Evolutionary conservation across 169 alveolate genomes (phyloP).

Genomic region (Neospora caninum): DNA sequence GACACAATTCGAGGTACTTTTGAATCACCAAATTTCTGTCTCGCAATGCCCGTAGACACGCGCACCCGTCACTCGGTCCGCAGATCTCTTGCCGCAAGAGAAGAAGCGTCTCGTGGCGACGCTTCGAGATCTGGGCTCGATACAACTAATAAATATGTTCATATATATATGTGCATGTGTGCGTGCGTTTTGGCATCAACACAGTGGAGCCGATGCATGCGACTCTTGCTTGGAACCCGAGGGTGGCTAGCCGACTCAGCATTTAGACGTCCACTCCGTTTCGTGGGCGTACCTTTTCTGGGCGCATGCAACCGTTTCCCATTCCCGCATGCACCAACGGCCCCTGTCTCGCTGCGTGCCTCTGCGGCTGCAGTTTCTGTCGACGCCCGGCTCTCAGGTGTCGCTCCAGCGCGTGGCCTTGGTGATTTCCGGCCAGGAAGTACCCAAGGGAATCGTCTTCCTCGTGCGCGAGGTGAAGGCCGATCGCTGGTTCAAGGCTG

Average conservation of each 20-base stretch:
- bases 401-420: constrained; percentile 63
- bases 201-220: too few relatives aligned
- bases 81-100: too few relatives aligned
- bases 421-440: constrained; percentile 46
- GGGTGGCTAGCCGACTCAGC: too few relatives aligned
- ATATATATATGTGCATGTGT: neutral
- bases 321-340: neutral
- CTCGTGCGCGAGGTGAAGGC: constrained; percentile 62
- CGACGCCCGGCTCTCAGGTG: constrained; percentile 41
- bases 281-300: too few relatives aligned
- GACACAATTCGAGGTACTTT: neutral
- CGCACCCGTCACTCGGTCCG: too few relatives aligned
- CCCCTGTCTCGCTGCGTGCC: neutral
- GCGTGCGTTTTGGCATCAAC: neutral
- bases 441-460: constrained; percentile 49
- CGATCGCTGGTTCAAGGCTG: constrained; percentile 57
- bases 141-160: neutral
- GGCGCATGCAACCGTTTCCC: neutral
- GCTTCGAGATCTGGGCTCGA: neutral
- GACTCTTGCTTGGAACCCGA: too few relatives aligned
- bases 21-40: too few relatives aligned
- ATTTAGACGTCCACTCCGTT: too few relatives aligned
- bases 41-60: too few relatives aligned
- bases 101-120: too few relatives aligned
- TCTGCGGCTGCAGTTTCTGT: neutral